Base-by-base conservation (phyloP, 371 early-diverging fungal species). In the Mucor ambiguus region DNA sequence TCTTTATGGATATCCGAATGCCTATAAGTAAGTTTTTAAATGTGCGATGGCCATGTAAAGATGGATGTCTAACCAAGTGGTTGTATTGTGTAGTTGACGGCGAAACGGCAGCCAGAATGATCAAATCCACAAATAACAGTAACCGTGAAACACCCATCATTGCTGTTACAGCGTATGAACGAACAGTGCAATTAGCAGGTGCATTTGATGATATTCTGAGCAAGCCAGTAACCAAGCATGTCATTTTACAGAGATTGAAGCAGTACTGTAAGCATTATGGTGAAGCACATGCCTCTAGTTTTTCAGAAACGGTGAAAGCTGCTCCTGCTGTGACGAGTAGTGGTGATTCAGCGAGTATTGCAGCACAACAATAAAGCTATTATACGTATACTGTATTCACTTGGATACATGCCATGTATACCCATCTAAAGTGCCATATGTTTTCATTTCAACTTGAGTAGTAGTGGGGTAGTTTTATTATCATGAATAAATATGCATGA, bases 1-100 rank as follows among this genome's bases (percentile, higher is more conserved):
- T 97, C 52, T 95, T 97, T 65, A 92, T 95, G 93, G 95, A 95
- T 71, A 89, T 93, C 29, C 82, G 90, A 12, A 95, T 96, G 95
- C 96, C 96, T 1, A 92, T 95, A 57, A 85, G 92, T 93, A 88
- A 84, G 89, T 85, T 26, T 33, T 33, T 3, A 8, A 8, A 33
- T 33, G 9, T 33, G 33, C 9, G 33, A 33, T 33, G 33, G 33
- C 33, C 33, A 33, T 33, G 33, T 33, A 33, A 30, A 33, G 35
- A 10, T 48, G 24, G 8, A 32, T 32, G 24, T 14, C 4, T 44
- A 11, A n/a, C 20, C 35, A 49, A 14, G 18, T 35, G n/a, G 11
- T 24, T 49, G 32, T 35, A 16, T 46, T 18, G 26, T 30, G 41
- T 78, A 88, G 93, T 96, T 65, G 95, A 94, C 76, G 98, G 96